Evolutionary conservation across 441 rosid species (phyloP), one percentile per base, ranked within the genome.

Genomic region (Arabidopsis lyrata): DNA sequence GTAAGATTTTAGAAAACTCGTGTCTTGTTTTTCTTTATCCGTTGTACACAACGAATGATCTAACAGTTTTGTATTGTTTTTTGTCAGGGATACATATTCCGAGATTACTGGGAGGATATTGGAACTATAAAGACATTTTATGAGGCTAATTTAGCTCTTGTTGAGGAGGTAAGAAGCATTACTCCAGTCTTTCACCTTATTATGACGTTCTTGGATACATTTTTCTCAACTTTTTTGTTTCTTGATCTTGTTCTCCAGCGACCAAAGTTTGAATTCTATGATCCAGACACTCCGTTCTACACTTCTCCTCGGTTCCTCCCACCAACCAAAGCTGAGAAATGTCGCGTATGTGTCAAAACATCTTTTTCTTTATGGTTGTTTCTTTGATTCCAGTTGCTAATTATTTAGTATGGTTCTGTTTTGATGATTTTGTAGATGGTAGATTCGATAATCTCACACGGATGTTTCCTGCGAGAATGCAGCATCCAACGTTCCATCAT

Each of bases 1-100:
- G 99, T 91, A 83, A 55, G 65, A 35, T 45, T 44, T 8, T 44
- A 44, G 15, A 44, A 54, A n/a, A 42, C 32, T 39, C 6, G 7
- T 13, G 27, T 18, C 36, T 42, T 57, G 6, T 5, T 20, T 13
- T 16, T 58, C 12, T 24, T 24, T 0, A 50, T 60, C 5, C 2
- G 15, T 27, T 62, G 12, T 10, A 8, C 49, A 20, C 49, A 55
- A 54, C 3, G 18, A 44, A 45, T 73, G 24, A 47, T 31, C 60
- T 24, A 47, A 73, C 59, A 13, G 4, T 35, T 24, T 11, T 48
- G 20, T 10, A 9, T 5, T 14, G 12, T 5, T 14, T 31, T 65
- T 0, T 27, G 11, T 27, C 24, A 42, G 53, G 66, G 66, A 62
- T 62, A 62, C 6, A 27, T 44, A 2, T 62, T 62, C 53, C 20